Evolutionary conservation across 2,329 filamentous ascomycete species (phyloP), one percentile per base, ranked within the genome.

Genomic region (Talaromyces islandicus): DNA sequence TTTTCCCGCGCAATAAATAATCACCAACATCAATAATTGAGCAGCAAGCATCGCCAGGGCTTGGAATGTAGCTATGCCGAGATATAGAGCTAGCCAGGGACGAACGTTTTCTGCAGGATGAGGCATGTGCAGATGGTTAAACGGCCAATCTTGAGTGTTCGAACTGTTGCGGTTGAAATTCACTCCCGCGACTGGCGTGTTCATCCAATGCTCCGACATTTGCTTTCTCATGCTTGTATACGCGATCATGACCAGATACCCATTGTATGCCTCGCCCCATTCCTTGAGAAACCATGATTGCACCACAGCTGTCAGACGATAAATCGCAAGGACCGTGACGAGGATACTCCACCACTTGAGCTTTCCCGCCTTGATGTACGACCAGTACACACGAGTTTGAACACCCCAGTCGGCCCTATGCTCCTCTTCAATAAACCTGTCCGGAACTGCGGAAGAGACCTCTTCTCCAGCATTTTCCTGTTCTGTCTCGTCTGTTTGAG

Each of bases 211-310:
- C 14, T 61, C 58, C 6, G 56, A 51, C 11, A 57, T 30, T 12
- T 60, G 62, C 7, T 60, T 58, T 24, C 63, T 64, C 32, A 60
- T 61, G 17, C 60, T 54, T 9, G 64, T 62, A 6, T 57, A 63
- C 56, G 54, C 70, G 7, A 69, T 58, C 17, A 66, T 27, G 2
- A 70, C 56, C 38, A 64, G 55, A 14, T 65, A 64, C 43, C 69
- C 68, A 38, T 72, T 69, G 71, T 92, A 93, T 7, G 86, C 85
- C 70, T 95, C 90, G 30, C 90, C 90, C 91, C 92, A 96, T 27
- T 88, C 83, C 70, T 96, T 95, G 58, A 96, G 80, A 51, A 94
- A 92, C 83, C 91, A 93, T 1, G 85, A 87, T 67, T 91, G 84
- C 1, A 81, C 81, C 43, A 95, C 79, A 41, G 87, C 83, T 19